Conservation (phyloP, 495 filamentous ascomycete species). For the Aspergillus wentii region DNA sequence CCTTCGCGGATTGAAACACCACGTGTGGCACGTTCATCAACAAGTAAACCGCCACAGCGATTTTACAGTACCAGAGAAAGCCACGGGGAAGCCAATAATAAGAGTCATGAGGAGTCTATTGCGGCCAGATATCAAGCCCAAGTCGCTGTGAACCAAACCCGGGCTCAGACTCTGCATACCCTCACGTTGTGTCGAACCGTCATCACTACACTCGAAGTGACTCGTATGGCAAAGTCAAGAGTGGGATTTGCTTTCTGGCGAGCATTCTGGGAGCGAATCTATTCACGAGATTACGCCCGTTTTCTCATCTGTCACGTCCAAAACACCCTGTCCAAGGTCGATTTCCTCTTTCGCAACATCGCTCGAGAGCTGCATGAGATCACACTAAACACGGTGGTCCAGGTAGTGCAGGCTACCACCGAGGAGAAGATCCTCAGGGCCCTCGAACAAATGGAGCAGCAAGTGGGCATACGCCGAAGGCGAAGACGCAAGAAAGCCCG, state of each 20-base stretch:
- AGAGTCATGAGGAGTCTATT: too few species aligned
- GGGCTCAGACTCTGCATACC: conserved; percentile 13
- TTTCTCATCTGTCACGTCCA: conserved; percentile 7
- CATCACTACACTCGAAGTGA: conserved; percentile 18
- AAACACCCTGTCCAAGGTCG: conserved; percentile 9
- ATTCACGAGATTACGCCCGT: conserved; percentile 10
- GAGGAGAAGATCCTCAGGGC: conserved; percentile 13
- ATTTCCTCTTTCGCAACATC: conserved; percentile 17
- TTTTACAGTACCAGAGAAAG: too few species aligned
- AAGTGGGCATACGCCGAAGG: conserved; percentile 13
- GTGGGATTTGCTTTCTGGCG: conserved; percentile 17
- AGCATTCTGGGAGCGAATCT: conserved; percentile 18
- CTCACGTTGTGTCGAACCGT: conserved; percentile 17
- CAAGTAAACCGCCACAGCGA: too few species aligned
- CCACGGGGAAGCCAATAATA: too few species aligned
- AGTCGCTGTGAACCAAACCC: conserved; percentile 7
- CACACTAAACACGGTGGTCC: conserved; percentile 10
- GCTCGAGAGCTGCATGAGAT: conserved; percentile 16
- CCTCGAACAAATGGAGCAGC: conserved; percentile 19
- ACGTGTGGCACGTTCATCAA: too few species aligned
- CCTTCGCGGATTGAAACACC: too few species aligned
- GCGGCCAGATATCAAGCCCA: not conserved
- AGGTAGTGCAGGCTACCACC: conserved; percentile 7
- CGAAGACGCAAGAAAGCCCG: conserved; percentile 16
- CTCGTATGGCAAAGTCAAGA: conserved; percentile 20